Conservation (phyloP, 257 asterid genomes). For the Pogostemon cablin region DNA sequence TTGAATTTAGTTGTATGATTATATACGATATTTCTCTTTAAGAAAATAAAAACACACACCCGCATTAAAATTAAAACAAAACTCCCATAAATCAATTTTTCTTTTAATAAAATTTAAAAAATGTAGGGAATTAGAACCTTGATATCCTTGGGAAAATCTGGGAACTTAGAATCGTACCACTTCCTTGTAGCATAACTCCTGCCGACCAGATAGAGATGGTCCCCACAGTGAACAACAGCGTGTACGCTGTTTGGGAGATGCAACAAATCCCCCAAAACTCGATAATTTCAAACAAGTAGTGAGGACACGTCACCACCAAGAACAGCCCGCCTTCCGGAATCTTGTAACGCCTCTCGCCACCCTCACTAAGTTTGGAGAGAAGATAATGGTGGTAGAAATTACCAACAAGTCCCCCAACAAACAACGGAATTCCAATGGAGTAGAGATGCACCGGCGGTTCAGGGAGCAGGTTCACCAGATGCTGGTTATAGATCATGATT, state of each 20-base stretch:
- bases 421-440: slow-evolving; percentile 42
- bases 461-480: slow-evolving; percentile 31
- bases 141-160: slow-evolving; percentile 55
- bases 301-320: slow-evolving; percentile 58
- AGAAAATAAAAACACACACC: no score
- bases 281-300: slow-evolving; percentile 58
- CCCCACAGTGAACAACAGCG: slow-evolving; percentile 44
- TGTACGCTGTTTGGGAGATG: slow-evolving; percentile 55
- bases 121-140: slow-evolving; percentile 67
- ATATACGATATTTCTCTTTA: no score
- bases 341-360: slow-evolving; percentile 56
- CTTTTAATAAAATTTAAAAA: slow-evolving; percentile 31
- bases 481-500: slow-evolving; percentile 51
- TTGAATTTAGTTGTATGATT: no score
- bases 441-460: slow-evolving; percentile 56
- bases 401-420: slow-evolving; percentile 54
- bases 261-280: slow-evolving; percentile 61
- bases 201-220: slow-evolving; percentile 48
- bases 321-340: slow-evolving; percentile 67
- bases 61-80: no score
- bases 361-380: slow-evolving; percentile 48
- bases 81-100: neutral
- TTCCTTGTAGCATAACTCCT: slow-evolving; percentile 67
- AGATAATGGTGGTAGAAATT: slow-evolving; percentile 71
- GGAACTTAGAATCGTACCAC: slow-evolving; percentile 71